Percentiles rank a stretch among this genome's conserved stretches.
Evolutionary conservation across 2,329 filamentous ascomycete species (phyloP).

Genomic region (Cercospora sesami): DNA sequence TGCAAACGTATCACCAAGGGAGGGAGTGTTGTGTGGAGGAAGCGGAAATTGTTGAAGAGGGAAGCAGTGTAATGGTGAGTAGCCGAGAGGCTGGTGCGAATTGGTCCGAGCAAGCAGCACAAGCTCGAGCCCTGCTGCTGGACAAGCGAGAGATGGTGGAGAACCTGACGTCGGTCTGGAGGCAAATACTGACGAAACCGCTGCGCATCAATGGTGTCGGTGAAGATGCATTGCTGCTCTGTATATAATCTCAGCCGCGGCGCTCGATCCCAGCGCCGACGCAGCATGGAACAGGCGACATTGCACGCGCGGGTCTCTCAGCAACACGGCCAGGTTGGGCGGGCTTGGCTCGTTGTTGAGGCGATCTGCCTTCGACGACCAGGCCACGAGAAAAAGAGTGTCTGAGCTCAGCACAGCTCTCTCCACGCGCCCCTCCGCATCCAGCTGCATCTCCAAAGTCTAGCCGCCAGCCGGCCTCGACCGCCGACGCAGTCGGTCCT

Average conservation of each 20-base stretch:
- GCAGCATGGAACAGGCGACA: neutral
- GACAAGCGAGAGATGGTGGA: neutral
- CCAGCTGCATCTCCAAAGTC: neutral
- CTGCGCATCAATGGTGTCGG: neutral
- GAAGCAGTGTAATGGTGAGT: neutral
- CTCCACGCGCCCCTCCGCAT: slow-evolving; percentile 6
- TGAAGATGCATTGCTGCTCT: neutral
- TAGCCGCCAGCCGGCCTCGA: neutral
- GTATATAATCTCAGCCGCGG: neutral
- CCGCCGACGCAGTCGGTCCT: neutral
- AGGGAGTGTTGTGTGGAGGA: neutral
- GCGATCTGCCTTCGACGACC: neutral
- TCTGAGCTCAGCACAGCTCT: neutral
- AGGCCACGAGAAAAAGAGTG: neutral
- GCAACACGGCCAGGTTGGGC: slow-evolving; percentile 1
- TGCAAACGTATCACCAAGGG: neutral
- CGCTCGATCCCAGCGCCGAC: neutral
- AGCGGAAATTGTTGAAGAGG: neutral
- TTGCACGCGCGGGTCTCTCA: neutral
- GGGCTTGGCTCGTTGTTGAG: neutral
- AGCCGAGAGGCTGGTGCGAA: neutral
- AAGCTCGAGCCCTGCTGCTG: slow-evolving; percentile 3
- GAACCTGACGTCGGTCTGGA: neutral
- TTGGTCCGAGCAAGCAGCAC: neutral
- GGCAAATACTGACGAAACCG: neutral